A percentile compares a stretch with the other conserved stretches of the same genome.
Evolutionary conservation across 441 rosid species (phyloP).

Genomic region (Erodium moschatum): DNA sequence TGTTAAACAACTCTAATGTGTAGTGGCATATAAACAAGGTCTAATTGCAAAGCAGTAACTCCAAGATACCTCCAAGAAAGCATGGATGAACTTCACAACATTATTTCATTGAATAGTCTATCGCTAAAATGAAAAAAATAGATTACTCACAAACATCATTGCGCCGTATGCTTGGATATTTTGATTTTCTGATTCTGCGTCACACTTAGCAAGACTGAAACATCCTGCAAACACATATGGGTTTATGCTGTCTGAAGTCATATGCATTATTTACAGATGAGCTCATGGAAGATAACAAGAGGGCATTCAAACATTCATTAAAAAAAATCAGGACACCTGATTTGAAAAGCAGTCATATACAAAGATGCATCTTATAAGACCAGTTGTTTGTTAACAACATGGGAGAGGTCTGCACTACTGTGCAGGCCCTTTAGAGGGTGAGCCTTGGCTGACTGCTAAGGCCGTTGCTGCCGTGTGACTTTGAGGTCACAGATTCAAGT

Average conservation of each 20-base stretch:
- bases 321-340: background rate
- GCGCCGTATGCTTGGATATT: slow-evolving; percentile 81
- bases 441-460: background rate
- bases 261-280: background rate
- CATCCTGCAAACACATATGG: slow-evolving; percentile 46
- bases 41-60: background rate
- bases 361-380: slow-evolving; percentile 7
- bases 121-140: background rate
- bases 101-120: background rate
- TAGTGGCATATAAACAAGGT: slow-evolving; percentile 6
- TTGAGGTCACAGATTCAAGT: background rate
- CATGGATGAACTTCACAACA: background rate
- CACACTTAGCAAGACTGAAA: slow-evolving; percentile 69
- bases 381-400: background rate
- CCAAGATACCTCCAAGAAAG: background rate
- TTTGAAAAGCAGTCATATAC: background rate
- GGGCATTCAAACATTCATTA: background rate
- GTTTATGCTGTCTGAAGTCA: slow-evolving; percentile 6
- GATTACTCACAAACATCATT: slow-evolving; percentile 69
- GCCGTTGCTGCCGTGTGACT: background rate
- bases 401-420: background rate
- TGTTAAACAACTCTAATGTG: background rate
- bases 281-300: background rate
- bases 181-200: slow-evolving; percentile 56
- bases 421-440: background rate